Evolutionary conservation across 768 basidiomycete genomes (phyloP).

Genomic region (Pisolithus marmoratus): DNA sequence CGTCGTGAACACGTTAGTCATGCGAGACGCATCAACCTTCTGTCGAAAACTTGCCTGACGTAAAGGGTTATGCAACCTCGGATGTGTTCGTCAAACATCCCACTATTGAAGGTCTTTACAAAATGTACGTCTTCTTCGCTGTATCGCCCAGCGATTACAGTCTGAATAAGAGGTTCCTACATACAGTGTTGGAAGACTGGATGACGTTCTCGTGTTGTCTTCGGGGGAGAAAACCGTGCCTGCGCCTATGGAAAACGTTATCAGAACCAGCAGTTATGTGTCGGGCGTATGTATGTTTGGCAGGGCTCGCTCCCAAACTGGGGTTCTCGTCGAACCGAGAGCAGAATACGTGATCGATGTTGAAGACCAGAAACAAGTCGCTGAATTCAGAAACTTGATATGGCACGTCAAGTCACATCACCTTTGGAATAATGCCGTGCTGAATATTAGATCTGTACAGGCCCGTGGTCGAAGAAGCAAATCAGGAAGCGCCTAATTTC

Average conservation of each 20-base stretch:
- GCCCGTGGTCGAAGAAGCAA: conserved; percentile 41
- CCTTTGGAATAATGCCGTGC: background rate
- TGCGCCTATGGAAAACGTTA: conserved; percentile 22
- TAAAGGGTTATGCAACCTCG: conserved; percentile 35
- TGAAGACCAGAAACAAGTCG: conserved; percentile 16
- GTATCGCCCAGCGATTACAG: conserved; percentile 18
- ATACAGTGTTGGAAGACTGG: conserved; percentile 28
- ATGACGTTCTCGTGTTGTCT: conserved; percentile 27
- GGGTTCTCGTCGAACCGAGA: conserved; percentile 28
- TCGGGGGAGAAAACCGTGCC: conserved; percentile 21
- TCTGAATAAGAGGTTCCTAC: background rate
- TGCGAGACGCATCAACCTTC: conserved; percentile 1
- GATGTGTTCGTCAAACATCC: conserved; percentile 44
- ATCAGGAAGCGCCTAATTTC: conserved; percentile 34
- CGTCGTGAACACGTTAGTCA: background rate
- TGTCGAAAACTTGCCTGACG: conserved; percentile 33
- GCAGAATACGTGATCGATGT: conserved; percentile 14
- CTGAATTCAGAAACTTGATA: conserved; percentile 24
- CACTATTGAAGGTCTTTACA: conserved; percentile 33
- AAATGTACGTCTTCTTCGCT: conserved; percentile 22
- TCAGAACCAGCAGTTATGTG: conserved; percentile 15
- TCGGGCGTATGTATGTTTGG: conserved; percentile 31
- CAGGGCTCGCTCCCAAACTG: conserved; percentile 25
- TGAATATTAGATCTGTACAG: conserved; percentile 13
- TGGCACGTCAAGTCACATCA: conserved; percentile 16